Percentiles rank a stretch among this genome's conserved stretches.
phyloP scores from a whole-genome alignment of 2,329 filamentous ascomycete genomes.

The Arachnomyces sp. region DNA sequence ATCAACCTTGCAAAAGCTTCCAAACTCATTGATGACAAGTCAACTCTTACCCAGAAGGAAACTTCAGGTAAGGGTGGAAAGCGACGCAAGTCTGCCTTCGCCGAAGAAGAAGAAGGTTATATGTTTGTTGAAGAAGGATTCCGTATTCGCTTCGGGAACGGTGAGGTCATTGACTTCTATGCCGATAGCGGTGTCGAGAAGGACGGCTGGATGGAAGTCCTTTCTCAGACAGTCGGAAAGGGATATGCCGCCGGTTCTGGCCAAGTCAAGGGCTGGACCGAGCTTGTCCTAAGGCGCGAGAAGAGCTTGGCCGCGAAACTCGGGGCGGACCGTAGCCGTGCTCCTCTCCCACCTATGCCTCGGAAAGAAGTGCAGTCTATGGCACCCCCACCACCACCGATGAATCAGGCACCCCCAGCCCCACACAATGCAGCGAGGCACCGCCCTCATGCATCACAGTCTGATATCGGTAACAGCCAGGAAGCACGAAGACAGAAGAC shows the following conservation, averaged over 20 bases:
- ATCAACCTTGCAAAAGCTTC: slow-evolving; percentile 93
- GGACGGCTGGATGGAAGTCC: slow-evolving; percentile 86
- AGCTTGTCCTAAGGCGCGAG: slow-evolving; percentile 48
- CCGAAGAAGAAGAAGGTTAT: slow-evolving; percentile 97
- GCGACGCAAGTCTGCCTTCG: slow-evolving; percentile 87
- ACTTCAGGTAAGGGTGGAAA: slow-evolving; percentile 66
- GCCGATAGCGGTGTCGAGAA: slow-evolving; percentile 82
- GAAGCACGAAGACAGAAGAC: slow-evolving; percentile 34
- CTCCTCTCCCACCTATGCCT: slow-evolving; percentile 16
- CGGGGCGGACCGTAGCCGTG: slow-evolving; percentile 15
- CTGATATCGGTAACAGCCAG: slow-evolving; percentile 19
- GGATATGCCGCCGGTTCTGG: slow-evolving; percentile 36
- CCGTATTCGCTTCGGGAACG: slow-evolving; percentile 96
- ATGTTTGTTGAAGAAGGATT: slow-evolving; percentile 99
- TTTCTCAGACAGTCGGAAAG: slow-evolving; percentile 62
- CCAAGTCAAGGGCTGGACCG: slow-evolving; percentile 51
- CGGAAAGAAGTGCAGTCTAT: slow-evolving; percentile 20
- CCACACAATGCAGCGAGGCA: slow-evolving; percentile 25
- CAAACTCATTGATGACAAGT: slow-evolving; percentile 87
- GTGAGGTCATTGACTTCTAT: slow-evolving; percentile 97
- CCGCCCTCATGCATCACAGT: slow-evolving; percentile 34
- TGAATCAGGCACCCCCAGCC: slow-evolving; percentile 23
- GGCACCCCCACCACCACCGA: slow-evolving; percentile 18
- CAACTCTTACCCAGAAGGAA: slow-evolving; percentile 73
- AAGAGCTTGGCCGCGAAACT: slow-evolving; percentile 27